Conservation (phyloP, 1,284 basidiomycete genomes). For the Entoloma clypeatum region DNA sequence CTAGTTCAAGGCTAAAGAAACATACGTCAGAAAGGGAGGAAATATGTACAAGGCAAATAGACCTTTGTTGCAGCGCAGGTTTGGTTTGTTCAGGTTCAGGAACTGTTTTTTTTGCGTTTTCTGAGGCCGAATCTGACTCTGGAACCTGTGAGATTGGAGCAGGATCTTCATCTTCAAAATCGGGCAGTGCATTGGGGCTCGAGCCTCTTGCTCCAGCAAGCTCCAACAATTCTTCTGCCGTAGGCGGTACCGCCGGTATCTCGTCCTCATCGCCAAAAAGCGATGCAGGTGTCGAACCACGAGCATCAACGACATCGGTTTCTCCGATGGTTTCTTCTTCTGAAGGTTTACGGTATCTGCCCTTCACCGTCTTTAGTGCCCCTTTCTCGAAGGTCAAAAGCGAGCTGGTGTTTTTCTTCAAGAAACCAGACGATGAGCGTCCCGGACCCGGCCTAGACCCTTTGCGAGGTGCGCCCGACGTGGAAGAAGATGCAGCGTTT, state of each 20-base stretch:
- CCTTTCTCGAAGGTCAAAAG: constrained; percentile 48
- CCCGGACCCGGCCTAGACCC: constrained; percentile 44
- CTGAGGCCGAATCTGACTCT: background rate
- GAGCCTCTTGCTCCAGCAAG: constrained; percentile 39
- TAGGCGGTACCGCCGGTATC: constrained; percentile 25
- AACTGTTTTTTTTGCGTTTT: background rate
- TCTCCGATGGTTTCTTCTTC: constrained; percentile 2
- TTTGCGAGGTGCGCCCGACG: constrained; percentile 13
- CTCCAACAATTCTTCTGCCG: constrained; percentile 43
- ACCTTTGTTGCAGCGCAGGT: constrained; percentile 21
- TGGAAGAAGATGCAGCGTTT: constrained; percentile 10
- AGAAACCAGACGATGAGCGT: constrained; percentile 37
- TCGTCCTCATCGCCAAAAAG: constrained; percentile 13
- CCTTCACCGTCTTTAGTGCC: constrained; percentile 43
- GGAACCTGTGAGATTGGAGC: background rate
- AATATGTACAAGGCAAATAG: background rate
- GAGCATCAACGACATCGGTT: background rate
- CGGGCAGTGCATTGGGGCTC: constrained; percentile 40
- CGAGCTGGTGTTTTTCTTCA: constrained; percentile 40
- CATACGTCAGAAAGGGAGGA: constrained; percentile 8
- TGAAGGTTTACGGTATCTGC: constrained; percentile 27
- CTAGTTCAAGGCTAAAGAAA: constrained; percentile 33
- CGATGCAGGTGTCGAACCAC: constrained; percentile 6
- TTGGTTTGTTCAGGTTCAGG: constrained; percentile 2
- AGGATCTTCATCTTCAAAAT: constrained; percentile 51